phyloP scores from a whole-genome alignment of 108 stramenopile genomes.

The Skeletonema costatum region DNA sequence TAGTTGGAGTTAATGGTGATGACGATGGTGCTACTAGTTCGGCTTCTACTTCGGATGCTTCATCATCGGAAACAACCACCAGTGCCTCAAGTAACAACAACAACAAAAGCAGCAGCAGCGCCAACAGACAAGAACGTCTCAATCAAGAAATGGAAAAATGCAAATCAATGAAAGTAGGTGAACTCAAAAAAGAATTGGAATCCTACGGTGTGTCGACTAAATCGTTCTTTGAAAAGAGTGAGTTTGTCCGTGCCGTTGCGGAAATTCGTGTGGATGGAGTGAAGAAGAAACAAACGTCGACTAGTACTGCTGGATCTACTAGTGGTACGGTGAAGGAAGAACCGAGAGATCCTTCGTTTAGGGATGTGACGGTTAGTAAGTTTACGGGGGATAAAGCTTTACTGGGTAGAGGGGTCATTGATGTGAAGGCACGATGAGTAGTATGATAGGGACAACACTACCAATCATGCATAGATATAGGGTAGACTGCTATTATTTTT shows the following conservation, averaged over 20 bases:
- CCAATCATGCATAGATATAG: background rate
- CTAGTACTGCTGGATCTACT: background rate
- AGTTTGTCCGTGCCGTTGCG: slow-evolving; percentile 79
- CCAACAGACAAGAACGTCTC: slow-evolving; percentile 27
- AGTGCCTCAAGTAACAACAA: background rate
- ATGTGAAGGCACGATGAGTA: slow-evolving; percentile 38
- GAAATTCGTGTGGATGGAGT: slow-evolving; percentile 71
- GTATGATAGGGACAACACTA: background rate
- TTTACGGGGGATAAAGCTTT: slow-evolving; percentile 28
- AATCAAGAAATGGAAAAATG: slow-evolving; percentile 44
- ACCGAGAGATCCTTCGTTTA: slow-evolving; percentile 65
- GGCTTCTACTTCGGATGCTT: background rate
- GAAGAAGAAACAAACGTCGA: slow-evolving; percentile 2
- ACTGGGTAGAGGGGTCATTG: slow-evolving; percentile 47
- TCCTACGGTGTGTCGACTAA: slow-evolving; percentile 49
- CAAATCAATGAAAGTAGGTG: slow-evolving; percentile 43
- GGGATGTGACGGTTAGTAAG: slow-evolving; percentile 69
- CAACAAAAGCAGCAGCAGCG: background rate
- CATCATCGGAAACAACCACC: background rate
- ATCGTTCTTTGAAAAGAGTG: slow-evolving; percentile 62
- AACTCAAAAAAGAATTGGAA: slow-evolving; percentile 53
- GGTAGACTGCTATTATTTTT: background rate
- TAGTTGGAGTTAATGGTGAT: background rate
- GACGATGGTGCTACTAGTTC: background rate
- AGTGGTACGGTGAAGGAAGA: slow-evolving; percentile 37